These are phyloP conservation scores for Syzygium aqueum DNA, from an alignment of 345 rosid species.

Conservation along the genomic window DNA sequence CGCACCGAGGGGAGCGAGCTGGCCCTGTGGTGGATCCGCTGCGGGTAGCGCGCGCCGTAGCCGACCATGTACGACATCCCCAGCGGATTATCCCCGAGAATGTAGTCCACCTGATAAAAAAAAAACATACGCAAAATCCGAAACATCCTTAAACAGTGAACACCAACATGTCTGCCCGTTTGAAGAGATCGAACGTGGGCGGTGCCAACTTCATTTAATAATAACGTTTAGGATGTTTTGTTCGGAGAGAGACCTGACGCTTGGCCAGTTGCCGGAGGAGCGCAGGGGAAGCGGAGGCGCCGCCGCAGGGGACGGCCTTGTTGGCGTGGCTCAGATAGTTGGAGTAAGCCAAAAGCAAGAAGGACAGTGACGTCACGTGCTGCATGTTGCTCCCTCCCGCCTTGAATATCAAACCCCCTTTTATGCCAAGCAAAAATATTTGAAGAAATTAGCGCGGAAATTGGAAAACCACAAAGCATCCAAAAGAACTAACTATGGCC, in stretches of 20 bases:
- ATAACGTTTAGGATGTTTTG: too few species aligned
- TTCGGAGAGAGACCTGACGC: slow-evolving; percentile 32
- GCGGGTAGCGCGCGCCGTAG: slow-evolving; percentile 71
- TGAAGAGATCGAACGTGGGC: not conserved
- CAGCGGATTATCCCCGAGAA: slow-evolving; percentile 84
- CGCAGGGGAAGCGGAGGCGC: slow-evolving; percentile 39
- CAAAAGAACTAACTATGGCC: not conserved
- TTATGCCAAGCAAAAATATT: not conserved
- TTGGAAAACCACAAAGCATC: not conserved
- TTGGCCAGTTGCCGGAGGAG: slow-evolving; percentile 51
- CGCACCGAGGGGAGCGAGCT: slow-evolving; percentile 68
- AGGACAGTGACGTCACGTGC: slow-evolving; percentile 84
- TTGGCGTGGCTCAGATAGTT: slow-evolving; percentile 68
- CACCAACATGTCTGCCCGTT: not conserved
- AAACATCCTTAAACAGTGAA: not conserved
- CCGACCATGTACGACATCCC: slow-evolving; percentile 96
- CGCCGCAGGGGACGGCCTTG: slow-evolving; percentile 55
- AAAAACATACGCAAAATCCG: not conserved
- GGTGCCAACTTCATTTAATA: not conserved
- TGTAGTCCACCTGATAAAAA: slow-evolving; percentile 67
- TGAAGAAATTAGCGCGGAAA: not conserved
- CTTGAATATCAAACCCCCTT: slow-evolving; percentile 83
- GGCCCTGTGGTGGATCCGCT: slow-evolving; percentile 86
- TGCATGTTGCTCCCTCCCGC: slow-evolving; percentile 97
- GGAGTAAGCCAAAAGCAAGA: slow-evolving; percentile 78